phyloP scores from a whole-genome alignment of 2,329 filamentous ascomycete genomes.

The Curvularia eragrostidis region DNA sequence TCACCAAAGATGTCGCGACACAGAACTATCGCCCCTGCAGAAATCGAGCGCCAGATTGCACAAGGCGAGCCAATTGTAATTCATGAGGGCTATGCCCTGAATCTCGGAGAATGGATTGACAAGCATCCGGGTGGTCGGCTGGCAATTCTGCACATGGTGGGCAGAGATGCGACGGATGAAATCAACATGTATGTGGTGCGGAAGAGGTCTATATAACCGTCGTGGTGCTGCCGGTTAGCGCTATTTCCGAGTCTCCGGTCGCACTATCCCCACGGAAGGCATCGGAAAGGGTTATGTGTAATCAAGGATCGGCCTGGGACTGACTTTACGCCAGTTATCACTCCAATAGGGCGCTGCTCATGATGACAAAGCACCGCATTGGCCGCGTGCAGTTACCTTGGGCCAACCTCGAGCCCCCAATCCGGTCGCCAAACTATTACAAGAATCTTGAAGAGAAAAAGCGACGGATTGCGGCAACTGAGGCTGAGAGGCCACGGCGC shows the following conservation, averaged over 20 bases:
- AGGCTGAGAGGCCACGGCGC: slow-evolving; percentile 20
- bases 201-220: slow-evolving; percentile 8
- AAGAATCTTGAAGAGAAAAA: slow-evolving; percentile 30
- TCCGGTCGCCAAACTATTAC: slow-evolving; percentile 57
- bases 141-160: slow-evolving; percentile 68
- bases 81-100: slow-evolving; percentile 61
- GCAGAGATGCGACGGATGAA: slow-evolving; percentile 65
- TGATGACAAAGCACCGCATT: slow-evolving; percentile 67
- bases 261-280: slow-evolving; percentile 13
- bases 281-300: slow-evolving; percentile 17
- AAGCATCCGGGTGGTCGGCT: slow-evolving; percentile 66
- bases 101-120: slow-evolving; percentile 65
- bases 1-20: slow-evolving; percentile 29
- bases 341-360: slow-evolving; percentile 58
- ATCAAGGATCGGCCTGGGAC: slow-evolving; percentile 26
- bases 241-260: slow-evolving; percentile 5
- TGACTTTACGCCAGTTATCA: slow-evolving; percentile 61
- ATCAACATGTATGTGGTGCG: slow-evolving; percentile 61
- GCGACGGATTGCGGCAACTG: slow-evolving; percentile 8
- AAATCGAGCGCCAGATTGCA: slow-evolving; percentile 61
- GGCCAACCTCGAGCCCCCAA: slow-evolving; percentile 66
- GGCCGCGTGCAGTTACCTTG: slow-evolving; percentile 63
- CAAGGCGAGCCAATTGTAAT: slow-evolving; percentile 64
- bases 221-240: slow-evolving; percentile 14
- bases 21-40: slow-evolving; percentile 52